These are phyloP conservation scores for Raphanus raphanistrum DNA, from an alignment of 345 rosid genomes.

Conservation along the genomic window DNA sequence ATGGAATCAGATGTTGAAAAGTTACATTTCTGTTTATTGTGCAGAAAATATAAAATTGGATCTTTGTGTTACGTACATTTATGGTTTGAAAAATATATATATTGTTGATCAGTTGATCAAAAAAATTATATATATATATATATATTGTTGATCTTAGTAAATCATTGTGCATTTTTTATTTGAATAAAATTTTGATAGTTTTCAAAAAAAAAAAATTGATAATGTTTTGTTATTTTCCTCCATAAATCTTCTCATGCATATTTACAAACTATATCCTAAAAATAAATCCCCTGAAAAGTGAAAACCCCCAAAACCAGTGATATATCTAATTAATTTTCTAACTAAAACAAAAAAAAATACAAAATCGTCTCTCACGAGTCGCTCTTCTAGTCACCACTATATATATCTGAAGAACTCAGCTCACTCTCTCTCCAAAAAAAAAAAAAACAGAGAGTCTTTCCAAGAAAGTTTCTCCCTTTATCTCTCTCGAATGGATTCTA, in stretches of 20 bases:
- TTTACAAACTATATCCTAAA: conserved; percentile 1
- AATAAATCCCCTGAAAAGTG: conserved; percentile 13
- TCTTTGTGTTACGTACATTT: neutral
- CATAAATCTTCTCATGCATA: neutral
- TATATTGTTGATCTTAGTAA: too few species aligned
- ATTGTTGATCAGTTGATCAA: too few species aligned
- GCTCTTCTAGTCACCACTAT: neutral
- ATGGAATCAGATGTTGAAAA: conserved; percentile 15
- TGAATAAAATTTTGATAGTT: neutral
- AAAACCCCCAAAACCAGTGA: conserved; percentile 15
- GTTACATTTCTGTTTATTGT: conserved; percentile 26
- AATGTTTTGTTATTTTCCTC: neutral
- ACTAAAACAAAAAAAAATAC: neutral
- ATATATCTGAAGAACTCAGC: neutral
- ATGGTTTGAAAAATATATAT: neutral
- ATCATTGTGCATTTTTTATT: neutral
- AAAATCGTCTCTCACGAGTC: conserved; percentile 25
- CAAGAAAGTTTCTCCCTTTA: neutral
- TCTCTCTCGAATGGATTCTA: neutral
- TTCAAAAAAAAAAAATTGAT: too few species aligned
- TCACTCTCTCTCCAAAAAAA: neutral
- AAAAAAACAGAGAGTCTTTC: neutral
- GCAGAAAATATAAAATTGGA: neutral
- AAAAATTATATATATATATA: too few species aligned
- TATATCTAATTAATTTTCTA: neutral